phyloP scores from a whole-genome alignment of 2,329 filamentous ascomycete species.

The Hymenoscyphus albidus region DNA sequence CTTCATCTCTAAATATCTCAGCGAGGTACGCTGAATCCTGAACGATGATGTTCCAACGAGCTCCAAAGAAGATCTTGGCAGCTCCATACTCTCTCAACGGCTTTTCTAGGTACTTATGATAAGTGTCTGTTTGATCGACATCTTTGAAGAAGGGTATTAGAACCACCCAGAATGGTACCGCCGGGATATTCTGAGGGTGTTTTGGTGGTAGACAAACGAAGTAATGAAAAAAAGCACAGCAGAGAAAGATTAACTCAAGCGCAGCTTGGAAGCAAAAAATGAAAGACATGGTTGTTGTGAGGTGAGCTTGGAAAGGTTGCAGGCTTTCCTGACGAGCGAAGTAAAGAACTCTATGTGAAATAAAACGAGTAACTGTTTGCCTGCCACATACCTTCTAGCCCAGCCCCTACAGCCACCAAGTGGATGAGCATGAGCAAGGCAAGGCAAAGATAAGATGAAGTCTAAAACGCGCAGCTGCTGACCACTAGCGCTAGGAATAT shows the following conservation, averaged over 20 bases:
- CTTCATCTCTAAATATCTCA: constrained; percentile 13
- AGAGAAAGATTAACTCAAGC: not conserved
- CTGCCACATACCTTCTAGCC: not conserved
- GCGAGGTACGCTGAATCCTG: constrained; percentile 1
- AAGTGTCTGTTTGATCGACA: constrained; percentile 10
- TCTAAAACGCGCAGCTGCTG: not conserved
- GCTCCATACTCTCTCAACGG: constrained; percentile 6
- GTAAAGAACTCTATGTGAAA: not conserved
- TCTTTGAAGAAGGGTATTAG: constrained; percentile 11
- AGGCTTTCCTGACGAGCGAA: not conserved
- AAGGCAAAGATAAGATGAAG: not conserved
- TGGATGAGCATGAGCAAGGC: not conserved
- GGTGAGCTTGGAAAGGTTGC: not conserved
- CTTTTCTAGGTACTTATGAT: constrained; percentile 5
- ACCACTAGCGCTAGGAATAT: not conserved
- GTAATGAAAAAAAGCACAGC: constrained; percentile 3
- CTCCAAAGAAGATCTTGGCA: constrained; percentile 10
- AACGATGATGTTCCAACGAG: constrained; percentile 9
- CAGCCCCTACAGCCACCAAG: not conserved
- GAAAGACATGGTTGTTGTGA: not conserved
- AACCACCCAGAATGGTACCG: constrained; percentile 10
- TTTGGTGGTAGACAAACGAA: constrained; percentile 9
- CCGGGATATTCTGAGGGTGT: constrained; percentile 8
- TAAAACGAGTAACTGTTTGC: not conserved
- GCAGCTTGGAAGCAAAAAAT: not conserved